phyloP scores from a whole-genome alignment of 768 basidiomycete genomes.

The Kwoniella dejecticola region DNA sequence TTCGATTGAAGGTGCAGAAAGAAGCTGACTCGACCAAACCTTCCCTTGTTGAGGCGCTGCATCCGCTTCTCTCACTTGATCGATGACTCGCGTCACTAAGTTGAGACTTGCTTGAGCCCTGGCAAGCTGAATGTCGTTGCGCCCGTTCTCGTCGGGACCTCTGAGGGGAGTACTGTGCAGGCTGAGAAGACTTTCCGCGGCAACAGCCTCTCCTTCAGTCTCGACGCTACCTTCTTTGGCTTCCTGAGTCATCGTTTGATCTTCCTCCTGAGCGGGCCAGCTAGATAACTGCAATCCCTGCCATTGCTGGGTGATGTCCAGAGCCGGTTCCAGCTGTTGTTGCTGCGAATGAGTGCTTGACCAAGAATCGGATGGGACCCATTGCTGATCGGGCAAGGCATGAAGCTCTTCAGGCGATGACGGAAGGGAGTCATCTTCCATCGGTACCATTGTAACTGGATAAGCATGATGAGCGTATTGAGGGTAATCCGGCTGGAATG shows the following conservation, averaged over 20 bases:
- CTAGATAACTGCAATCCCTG: constrained; percentile 4
- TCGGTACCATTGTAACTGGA: background rate
- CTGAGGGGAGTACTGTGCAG: constrained; percentile 23
- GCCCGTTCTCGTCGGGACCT: constrained; percentile 10
- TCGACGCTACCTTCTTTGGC: constrained; percentile 12
- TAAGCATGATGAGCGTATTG: background rate
- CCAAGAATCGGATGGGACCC: constrained; percentile 13
- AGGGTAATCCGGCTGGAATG: background rate
- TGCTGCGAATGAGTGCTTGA: background rate
- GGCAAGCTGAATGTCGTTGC: constrained; percentile 14
- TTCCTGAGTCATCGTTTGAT: background rate
- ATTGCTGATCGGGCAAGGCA: constrained; percentile 15
- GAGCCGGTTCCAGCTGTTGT: constrained; percentile 15
- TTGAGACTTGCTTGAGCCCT: background rate
- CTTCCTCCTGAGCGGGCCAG: background rate
- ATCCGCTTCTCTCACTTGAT: background rate
- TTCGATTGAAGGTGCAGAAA: constrained; percentile 11
- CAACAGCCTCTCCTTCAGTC: constrained; percentile 16
- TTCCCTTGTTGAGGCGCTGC: background rate
- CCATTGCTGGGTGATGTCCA: constrained; percentile 16
- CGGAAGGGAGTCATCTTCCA: constrained; percentile 5
- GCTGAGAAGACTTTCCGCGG: constrained; percentile 22
- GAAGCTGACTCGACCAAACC: background rate
- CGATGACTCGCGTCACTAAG: background rate
- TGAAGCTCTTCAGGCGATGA: constrained; percentile 5